Base-by-base conservation (phyloP, 2,329 filamentous ascomycete species). In the Metarhizium anisopliae region DNA sequence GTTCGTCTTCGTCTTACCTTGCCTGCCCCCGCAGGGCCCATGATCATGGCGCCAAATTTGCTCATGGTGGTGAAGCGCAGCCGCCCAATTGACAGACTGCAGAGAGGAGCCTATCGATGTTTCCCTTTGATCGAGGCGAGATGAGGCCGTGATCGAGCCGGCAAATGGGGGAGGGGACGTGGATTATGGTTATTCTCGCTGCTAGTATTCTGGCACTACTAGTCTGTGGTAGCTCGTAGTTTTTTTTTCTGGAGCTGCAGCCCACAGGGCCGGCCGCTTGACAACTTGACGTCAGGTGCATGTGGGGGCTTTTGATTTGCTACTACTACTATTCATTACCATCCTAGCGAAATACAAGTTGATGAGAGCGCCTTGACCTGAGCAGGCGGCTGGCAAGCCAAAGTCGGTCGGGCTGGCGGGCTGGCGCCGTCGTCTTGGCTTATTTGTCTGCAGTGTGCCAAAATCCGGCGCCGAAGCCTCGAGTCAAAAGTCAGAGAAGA, bases 1-100 rank as follows among this genome's bases (percentile, higher is more conserved):
- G 16, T 18, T 32, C n/a, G n/a, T 53, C 29, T 29, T n/a, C 53
- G 55, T 50, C 75, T 61, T 72, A 87, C 85, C 81, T 96, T 99
- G 74, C 94, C 94, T 25, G 91, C 92, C 62, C 92, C 94, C 20
- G 94, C 93, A 58, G 93, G 94, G 70, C 94, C 94, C 87, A 97
- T 96, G 59, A 97, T 86, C 73, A 97, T 86, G 61, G 90, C 86
- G 54, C 94, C 94, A 69, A 92, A 97, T 73, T 96, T 96, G 73
- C 89, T 93, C 90, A 95, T 95, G 61, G 57, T 20, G 54, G 6
- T 18, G 11, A 45, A 16, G n/a, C 2, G 42, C 42, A 14, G 18
- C 42, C 3, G 10, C 14, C 14, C 11, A 6, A 18, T 43, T 18
- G 16, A 14, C 40, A 14, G 16, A 7, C n/a, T 18, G 42, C 38